These are phyloP conservation scores for Moringa oleifera DNA, from an alignment of 345 rosid genomes.

Conservation along the genomic window DNA sequence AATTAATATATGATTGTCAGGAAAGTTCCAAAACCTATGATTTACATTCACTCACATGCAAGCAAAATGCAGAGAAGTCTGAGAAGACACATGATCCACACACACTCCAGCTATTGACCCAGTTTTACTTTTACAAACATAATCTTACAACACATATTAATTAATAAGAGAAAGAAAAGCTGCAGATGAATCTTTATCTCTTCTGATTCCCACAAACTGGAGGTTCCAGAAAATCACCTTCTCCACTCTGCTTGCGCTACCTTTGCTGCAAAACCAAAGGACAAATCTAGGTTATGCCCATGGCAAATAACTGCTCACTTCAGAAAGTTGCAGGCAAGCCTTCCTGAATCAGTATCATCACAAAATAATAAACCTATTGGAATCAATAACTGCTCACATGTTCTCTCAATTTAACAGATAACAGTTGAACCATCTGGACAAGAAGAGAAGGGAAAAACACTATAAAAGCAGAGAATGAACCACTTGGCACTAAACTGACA, in stretches of 20 bases:
- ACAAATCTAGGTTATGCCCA: neutral
- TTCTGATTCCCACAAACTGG: conserved; percentile 12
- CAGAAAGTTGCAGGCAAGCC: neutral
- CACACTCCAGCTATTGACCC: conserved; percentile 22
- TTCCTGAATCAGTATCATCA: too few relatives aligned
- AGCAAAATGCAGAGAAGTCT: conserved; percentile 19
- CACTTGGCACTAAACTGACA: neutral
- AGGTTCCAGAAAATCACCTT: conserved; percentile 29
- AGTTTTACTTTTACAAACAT: conserved; percentile 22
- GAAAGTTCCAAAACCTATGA: conserved; percentile 38
- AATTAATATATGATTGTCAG: conserved; percentile 10
- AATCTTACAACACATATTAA: conserved; percentile 14
- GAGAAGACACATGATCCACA: conserved; percentile 13
- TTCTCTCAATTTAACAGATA: neutral
- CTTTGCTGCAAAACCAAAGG: conserved; percentile 50
- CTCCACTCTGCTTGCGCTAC: conserved; percentile 48
- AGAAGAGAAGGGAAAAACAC: neutral
- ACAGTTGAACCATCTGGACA: neutral
- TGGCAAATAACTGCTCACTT: too few relatives aligned
- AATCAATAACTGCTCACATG: neutral
- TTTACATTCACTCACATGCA: conserved; percentile 42
- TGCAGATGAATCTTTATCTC: neutral
- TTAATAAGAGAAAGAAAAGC: too few relatives aligned
- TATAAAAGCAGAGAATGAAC: neutral
- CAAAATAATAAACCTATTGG: neutral